Conservation (phyloP, 257 asterid species). For the Orobanche coerulescens region DNA sequence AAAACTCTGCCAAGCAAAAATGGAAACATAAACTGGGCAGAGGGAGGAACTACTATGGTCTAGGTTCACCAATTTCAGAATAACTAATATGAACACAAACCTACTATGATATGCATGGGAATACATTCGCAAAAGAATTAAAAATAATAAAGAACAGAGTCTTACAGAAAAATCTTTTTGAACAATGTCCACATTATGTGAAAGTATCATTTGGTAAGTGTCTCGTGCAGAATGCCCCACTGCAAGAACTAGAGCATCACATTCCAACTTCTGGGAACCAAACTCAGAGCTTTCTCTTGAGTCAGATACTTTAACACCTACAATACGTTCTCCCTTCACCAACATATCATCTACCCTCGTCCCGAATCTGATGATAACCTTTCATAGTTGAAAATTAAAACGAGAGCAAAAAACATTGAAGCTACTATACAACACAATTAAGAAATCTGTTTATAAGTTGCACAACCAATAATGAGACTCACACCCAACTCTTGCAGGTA, state of each 20-base stretch:
- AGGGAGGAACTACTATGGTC: conserved; percentile 13
- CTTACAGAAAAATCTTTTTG: conserved; percentile 88
- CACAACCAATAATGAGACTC: conserved; percentile 30
- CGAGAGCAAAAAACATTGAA: conserved; percentile 7
- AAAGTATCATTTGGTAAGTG: conserved; percentile 78
- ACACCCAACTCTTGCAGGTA: conserved; percentile 85
- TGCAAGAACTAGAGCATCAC: conserved; percentile 89
- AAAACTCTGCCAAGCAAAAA: neutral
- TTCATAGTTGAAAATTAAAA: conserved; percentile 13
- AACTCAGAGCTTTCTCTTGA: conserved; percentile 31
- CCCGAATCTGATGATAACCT: conserved; percentile 79
- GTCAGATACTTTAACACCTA: conserved; percentile 71
- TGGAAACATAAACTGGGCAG: conserved; percentile 1
- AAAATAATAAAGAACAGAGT: conserved; percentile 16
- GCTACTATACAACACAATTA: conserved; percentile 3
- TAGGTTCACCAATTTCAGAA: neutral
- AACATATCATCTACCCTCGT: conserved; percentile 84
- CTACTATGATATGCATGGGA: no score
- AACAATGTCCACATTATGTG: conserved; percentile 62
- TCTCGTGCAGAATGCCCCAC: conserved; percentile 98
- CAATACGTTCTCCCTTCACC: conserved; percentile 49
- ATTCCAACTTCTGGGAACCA: conserved; percentile 39
- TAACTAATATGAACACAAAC: no score
- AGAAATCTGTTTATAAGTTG: conserved; percentile 15
- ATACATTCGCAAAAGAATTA: no score